phyloP scores from a whole-genome alignment of 1,284 basidiomycete species.

The Moesziomyces globuligerus region DNA sequence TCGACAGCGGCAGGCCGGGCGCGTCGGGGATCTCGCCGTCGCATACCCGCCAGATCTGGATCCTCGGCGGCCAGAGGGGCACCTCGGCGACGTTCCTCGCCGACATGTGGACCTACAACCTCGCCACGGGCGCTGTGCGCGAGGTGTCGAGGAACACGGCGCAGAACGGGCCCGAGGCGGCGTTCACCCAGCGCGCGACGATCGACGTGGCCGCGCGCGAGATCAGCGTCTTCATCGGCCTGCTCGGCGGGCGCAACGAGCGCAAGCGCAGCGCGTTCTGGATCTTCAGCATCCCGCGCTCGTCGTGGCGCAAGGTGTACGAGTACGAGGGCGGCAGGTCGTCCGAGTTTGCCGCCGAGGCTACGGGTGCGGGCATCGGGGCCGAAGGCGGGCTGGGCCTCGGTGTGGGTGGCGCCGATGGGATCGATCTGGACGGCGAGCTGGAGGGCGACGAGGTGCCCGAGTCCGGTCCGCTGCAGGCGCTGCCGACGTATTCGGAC shows the following conservation, averaged over 20 bases:
- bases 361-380: slow-evolving; percentile 12
- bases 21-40: slow-evolving; percentile 40
- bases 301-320: slow-evolving; percentile 54
- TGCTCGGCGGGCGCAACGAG: slow-evolving; percentile 51
- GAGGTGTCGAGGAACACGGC: slow-evolving; percentile 49
- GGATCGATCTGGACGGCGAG: slow-evolving; percentile 31
- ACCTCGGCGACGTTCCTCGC: slow-evolving; percentile 59
- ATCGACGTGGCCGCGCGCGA: slow-evolving; percentile 56
- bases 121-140: slow-evolving; percentile 50
- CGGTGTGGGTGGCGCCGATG: slow-evolving; percentile 2
- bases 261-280: slow-evolving; percentile 54
- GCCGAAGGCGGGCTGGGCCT: slow-evolving; percentile 14
- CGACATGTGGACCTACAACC: slow-evolving; percentile 65
- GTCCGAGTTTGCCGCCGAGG: slow-evolving; percentile 40
- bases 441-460: slow-evolving; percentile 45
- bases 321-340: slow-evolving; percentile 42
- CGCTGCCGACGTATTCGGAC: slow-evolving; percentile 39
- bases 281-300: slow-evolving; percentile 56
- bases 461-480: slow-evolving; percentile 45
- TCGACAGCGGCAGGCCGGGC: slow-evolving; percentile 54
- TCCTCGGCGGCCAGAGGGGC: slow-evolving; percentile 65
- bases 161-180: slow-evolving; percentile 59
- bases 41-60: slow-evolving; percentile 59
- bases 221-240: slow-evolving; percentile 64
- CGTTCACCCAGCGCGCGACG: slow-evolving; percentile 65